Evolutionary conservation across 2,329 filamentous ascomycete species (phyloP), one percentile per base, ranked within the genome.

Genomic region (Fusarium coicis): DNA sequence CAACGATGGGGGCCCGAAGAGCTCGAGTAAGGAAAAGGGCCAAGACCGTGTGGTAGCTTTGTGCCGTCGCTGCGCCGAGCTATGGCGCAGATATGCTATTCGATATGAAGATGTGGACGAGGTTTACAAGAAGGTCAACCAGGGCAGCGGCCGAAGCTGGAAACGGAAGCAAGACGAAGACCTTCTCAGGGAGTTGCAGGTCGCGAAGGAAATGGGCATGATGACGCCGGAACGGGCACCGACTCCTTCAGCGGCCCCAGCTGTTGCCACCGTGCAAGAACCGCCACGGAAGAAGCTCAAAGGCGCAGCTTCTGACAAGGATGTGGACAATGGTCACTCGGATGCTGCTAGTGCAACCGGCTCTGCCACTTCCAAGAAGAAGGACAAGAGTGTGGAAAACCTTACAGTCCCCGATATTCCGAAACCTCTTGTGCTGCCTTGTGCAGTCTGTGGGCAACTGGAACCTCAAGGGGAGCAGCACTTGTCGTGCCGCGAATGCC

Each of bases 21-120:
- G 76, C 10, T 90, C 90, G 61, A 88, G 88, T 77, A 95, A 95
- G 81, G 94, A 97, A 74, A 97, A 96, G 80, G 90, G 89, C 18
- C 86, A 87, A 21, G 90, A 93, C 76, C 90, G 93, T 40, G 89
- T 97, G 23, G 88, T 95, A 54, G 95, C 96, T 7, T 88, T 99
- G 9, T 99, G 96, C 80, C 89, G 95, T 65, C 91, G 96, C 67
- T 99, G 96, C 79, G 95, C 95, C 32, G 92, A 96, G 77, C 86
- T 99, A 14, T 99, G 96, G 96, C 92, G 96, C 55, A 93, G 96
- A 73, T 99, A 99, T 81, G 96, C 93, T 21, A 94, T 99, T 70
- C 94, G 97, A 74, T 99, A 94, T 91, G 96, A 98, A 81, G 94
- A 97, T 74, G 89, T 95, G 19, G 96, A 98, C 46, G 96, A 98